phyloP scores from a whole-genome alignment of 805 yeast species.

The Candida methanosorbosa region DNA sequence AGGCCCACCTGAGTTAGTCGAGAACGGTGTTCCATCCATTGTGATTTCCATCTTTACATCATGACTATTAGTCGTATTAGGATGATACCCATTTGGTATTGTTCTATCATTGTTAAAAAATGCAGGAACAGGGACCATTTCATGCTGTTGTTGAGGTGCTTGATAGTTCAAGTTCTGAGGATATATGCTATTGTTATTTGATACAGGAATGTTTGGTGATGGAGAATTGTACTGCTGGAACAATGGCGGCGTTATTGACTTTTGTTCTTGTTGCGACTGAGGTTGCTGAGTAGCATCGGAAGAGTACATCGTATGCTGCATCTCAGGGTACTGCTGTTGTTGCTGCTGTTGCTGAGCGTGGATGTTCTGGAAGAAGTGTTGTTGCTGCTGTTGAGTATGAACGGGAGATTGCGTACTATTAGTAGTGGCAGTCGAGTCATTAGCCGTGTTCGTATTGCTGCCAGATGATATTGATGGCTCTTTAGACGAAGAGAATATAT shows the following conservation, averaged over 20 bases:
- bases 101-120: too few relatives aligned
- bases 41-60: too few relatives aligned
- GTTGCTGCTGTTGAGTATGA: background rate
- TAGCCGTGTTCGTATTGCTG: constrained; percentile 1
- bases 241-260: constrained; percentile 1
- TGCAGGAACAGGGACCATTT: too few relatives aligned
- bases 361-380: constrained; percentile 1
- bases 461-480: too few relatives aligned
- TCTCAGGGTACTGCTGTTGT: constrained; percentile 7
- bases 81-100: too few relatives aligned
- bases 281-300: constrained; percentile 2
- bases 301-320: constrained; percentile 2
- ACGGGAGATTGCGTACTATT: background rate
- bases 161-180: constrained; percentile 14
- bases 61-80: too few relatives aligned
- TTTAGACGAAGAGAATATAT: constrained; percentile 24
- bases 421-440: background rate
- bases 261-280: constrained; percentile 2
- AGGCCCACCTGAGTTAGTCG: too few relatives aligned
- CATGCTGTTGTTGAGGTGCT: constrained; percentile 9
- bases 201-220: constrained; percentile 1
- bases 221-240: constrained; percentile 7
- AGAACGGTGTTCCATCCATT: too few relatives aligned
- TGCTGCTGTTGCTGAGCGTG: background rate
- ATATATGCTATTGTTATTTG: constrained; percentile 12